Evolutionary conservation across 257 asterid genomes (phyloP), one percentile per base, ranked within the genome.

Genomic region (Primulina eburnea): DNA sequence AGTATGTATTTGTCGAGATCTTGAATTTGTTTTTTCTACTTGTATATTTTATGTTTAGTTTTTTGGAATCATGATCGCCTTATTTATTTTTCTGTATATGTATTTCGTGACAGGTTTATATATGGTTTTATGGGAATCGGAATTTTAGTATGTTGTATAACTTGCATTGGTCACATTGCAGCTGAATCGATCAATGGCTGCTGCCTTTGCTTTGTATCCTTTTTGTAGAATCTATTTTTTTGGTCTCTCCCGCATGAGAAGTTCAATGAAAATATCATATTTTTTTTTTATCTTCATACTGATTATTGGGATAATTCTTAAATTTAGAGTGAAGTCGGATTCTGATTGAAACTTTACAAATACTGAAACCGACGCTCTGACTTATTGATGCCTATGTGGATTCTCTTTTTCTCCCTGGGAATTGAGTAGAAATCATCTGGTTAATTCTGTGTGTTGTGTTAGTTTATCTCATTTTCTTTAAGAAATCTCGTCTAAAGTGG

Each of bases 131-230:
- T 92, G 90, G 96, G 83, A 52, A 62, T 83, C 30, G 97, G 97
- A 58, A 69, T 89, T 70, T 62, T 82, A 78, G 74, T 89, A 34
- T 88, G 89, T 66, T 81, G 84, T 58, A 79, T 88, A 69, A 72
- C 83, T 73, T 86, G 80, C 72, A 77, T 83, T 21, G 98, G 98
- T 47, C 87, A 89, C 74, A 73, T 88, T 84, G 96, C 88, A 18
- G 95, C 98, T 17, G 98, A 92, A 83, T 90, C 88, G 73, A 84
- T 87, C 78, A 92, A 81, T 70, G 92, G 94, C 24, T 88, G 95
- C 75, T 92, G 89, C 85, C 96, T 89, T 81, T 92, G 95, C 81
- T 89, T 85, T 73, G 98, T 92, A 92, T 89, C 98, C 90, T 89
- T 79, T 9, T 61, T 43, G 56, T 55, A 20, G 12, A 4, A 10